Percentiles rank a stretch among this genome's conserved stretches.
Conservation (phyloP, 2,329 filamentous ascomycete genomes). For the Arthrobotrys megalospora region DNA sequence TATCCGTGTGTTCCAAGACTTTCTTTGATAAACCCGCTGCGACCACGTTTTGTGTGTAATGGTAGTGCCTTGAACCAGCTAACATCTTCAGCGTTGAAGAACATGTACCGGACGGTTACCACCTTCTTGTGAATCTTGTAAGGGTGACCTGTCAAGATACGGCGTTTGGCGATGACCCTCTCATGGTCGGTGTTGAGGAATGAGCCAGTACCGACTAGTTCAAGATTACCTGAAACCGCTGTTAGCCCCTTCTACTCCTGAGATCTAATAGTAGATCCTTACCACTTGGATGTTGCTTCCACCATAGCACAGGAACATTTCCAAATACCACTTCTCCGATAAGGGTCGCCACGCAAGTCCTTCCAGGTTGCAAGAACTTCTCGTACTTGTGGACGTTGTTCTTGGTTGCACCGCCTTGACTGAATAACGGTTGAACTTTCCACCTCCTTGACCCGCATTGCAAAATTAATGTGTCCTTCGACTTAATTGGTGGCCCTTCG, state of each 20-base stretch:
- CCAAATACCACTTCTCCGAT: slow-evolving; percentile 94
- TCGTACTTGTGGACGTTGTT: slow-evolving; percentile 94
- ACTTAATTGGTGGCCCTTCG: slow-evolving; percentile 79
- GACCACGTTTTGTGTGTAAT: slow-evolving; percentile 90
- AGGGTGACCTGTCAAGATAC: slow-evolving; percentile 93
- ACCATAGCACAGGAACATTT: slow-evolving; percentile 80
- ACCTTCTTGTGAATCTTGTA: slow-evolving; percentile 99
- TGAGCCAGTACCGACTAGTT: slow-evolving; percentile 88
- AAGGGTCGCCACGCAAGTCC: slow-evolving; percentile 89
- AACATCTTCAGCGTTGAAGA: slow-evolving; percentile 91
- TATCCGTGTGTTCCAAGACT: slow-evolving; percentile 97
- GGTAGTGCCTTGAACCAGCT: slow-evolving; percentile 98
- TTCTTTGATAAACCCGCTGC: slow-evolving; percentile 94
- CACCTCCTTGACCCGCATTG: slow-evolving; percentile 92
- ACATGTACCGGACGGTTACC: slow-evolving; percentile 99
- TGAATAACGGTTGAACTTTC: slow-evolving; percentile 91
- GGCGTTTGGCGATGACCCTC: slow-evolving; percentile 91
- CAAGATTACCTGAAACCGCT: slow-evolving; percentile 70
- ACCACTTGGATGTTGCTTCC: slow-evolving; percentile 58
- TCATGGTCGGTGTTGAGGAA: slow-evolving; percentile 80
- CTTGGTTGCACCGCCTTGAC: slow-evolving; percentile 89
- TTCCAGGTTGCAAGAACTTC: slow-evolving; percentile 90
- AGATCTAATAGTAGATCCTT: neutral
- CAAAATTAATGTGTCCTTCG: slow-evolving; percentile 91
- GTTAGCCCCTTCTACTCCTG: slow-evolving; percentile 13